phyloP scores from a whole-genome alignment of 371 early-diverging fungal genomes.

The Mortierella sp. region DNA sequence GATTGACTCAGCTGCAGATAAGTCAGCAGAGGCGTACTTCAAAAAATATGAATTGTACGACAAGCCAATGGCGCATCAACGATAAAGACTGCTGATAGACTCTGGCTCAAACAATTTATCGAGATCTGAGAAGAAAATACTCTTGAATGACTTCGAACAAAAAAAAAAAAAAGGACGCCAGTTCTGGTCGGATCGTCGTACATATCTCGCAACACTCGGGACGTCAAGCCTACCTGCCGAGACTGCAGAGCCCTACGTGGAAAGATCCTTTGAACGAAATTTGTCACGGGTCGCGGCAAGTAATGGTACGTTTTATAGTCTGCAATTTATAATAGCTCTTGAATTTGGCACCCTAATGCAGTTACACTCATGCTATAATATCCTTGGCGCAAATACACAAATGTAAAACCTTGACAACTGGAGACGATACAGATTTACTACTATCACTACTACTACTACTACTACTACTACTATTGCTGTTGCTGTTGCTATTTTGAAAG shows the following conservation, averaged over 20 bases:
- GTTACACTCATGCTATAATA: too few relatives aligned
- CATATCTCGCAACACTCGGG: slow-evolving; percentile 12
- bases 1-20: slow-evolving; percentile 20
- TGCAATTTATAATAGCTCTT: slow-evolving; percentile 3
- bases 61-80: slow-evolving; percentile 20
- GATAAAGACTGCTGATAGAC: slow-evolving; percentile 20
- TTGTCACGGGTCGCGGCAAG: slow-evolving; percentile 12
- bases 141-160: slow-evolving; percentile 15
- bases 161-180: slow-evolving; percentile 13
- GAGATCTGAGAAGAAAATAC: slow-evolving; percentile 18
- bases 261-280: slow-evolving; percentile 13
- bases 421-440: too few relatives aligned
- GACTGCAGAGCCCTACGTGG: slow-evolving; percentile 8
- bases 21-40: slow-evolving; percentile 19
- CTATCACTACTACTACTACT: too few relatives aligned
- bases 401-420: too few relatives aligned
- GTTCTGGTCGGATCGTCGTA: slow-evolving; percentile 19
- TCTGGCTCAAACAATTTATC: slow-evolving; percentile 20
- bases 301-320: slow-evolving; percentile 1
- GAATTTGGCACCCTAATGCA: too few relatives aligned
- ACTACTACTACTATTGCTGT: too few relatives aligned
- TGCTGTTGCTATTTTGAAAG: too few relatives aligned
- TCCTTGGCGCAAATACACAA: too few relatives aligned
- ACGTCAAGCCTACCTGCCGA: slow-evolving; percentile 14
- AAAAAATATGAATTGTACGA: slow-evolving; percentile 19